Base-by-base conservation (phyloP, 768 basidiomycete species). In the Kwoniella bestiolae region DNA sequence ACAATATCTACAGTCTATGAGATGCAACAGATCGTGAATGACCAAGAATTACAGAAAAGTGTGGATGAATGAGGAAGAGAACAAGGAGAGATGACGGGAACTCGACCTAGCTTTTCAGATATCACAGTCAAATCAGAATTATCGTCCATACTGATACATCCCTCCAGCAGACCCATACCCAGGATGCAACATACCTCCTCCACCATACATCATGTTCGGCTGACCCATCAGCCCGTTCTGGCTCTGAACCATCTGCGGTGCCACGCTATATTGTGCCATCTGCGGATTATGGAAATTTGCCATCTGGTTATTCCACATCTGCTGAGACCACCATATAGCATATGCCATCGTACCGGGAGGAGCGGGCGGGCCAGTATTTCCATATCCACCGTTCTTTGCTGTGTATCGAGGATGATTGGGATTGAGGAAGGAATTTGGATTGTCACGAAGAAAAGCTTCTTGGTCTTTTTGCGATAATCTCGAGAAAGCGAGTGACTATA, bases 391-490 rank as follows among this genome's bases (percentile, higher is more conserved):
- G 23, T 41, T 38, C 28, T 50, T 34, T 12, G 34, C 38, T 32
- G 58, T 51, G 18, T 45, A 46, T 5, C 50, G 21, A 5, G 67
- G 66, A 56, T 64, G 68, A 47, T 69, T 65, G 0, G 69, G 66
- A 29, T 73, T 76, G 5, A 76, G 62, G 31, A 60, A 70, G n/a
- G 68, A 69, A 14, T 70, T 56, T 23, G 75, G 75, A 57, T 78
- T 73, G 26, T 79, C 75, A 9, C 62, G 52, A 2, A 79, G 55
- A 60, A 79, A 79, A 8, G 63, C 63, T 11, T 67, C 65, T 71
- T 74, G 66, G 29, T 77, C 76, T 25, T 65, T 57, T 18, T 71
- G 69, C 12, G 69, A 72, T n/a, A 79, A 50, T 12, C 78, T 59
- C 8, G 69, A 71, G 59, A 79, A 76, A 2, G 78, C 78, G 3